Percentiles rank a stretch among this genome's conserved stretches.
Evolutionary conservation across 176 grass and related monocot genomes (phyloP).

Genomic region (Elaeis guineensis): DNA sequence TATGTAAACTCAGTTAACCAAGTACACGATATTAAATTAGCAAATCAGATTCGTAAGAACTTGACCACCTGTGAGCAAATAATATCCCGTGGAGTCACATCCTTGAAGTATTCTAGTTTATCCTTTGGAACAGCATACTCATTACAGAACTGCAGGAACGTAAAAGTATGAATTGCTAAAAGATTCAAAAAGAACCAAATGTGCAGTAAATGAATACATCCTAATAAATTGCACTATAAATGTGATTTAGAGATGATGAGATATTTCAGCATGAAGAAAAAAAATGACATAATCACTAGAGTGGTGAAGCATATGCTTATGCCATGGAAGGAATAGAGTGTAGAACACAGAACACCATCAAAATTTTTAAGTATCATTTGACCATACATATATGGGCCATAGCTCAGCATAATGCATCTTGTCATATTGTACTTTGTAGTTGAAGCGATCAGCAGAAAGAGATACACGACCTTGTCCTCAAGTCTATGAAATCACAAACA

Average conservation of each 20-base stretch:
- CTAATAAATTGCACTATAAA: no score
- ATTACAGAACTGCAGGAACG: constrained; percentile 85
- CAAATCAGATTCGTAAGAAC: not conserved
- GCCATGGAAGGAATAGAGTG: not conserved
- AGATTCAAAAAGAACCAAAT: constrained; percentile 13
- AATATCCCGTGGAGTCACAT: constrained; percentile 67
- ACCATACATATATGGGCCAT: no score
- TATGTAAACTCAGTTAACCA: not conserved
- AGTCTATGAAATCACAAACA: no score
- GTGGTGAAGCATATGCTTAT: not conserved
- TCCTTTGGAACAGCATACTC: constrained; percentile 94
- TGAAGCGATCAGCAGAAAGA: no score
- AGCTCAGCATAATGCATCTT: no score
- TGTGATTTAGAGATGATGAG: no score
- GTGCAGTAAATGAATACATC: not conserved
- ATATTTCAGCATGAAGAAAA: not conserved
- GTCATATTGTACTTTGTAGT: no score
- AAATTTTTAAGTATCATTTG: no score
- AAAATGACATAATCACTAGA: no score
- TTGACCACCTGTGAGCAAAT: constrained; percentile 73
- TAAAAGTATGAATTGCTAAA: constrained; percentile 6
- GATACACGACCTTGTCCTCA: no score
- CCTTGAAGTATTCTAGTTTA: constrained; percentile 80
- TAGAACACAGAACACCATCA: no score
- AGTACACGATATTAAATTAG: not conserved